A percentile compares a stretch with the other conserved stretches of the same genome.
These are phyloP conservation scores for Xylaria cubensis DNA, from an alignment of 495 filamentous ascomycete genomes.

Conservation along the genomic window DNA sequence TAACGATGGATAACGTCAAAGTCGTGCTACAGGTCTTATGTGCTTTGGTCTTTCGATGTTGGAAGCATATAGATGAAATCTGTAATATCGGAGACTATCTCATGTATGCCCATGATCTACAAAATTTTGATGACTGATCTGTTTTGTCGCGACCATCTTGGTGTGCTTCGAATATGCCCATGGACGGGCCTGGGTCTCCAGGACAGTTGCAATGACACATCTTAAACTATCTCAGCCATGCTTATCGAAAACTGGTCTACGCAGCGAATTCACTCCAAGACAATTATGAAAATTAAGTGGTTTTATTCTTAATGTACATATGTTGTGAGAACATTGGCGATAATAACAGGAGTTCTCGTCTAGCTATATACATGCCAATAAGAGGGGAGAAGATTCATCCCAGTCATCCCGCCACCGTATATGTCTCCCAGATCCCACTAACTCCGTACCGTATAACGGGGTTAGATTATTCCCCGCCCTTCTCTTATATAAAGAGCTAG, in stretches of 20 bases:
- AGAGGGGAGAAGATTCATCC: constrained; percentile 15
- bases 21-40: background rate
- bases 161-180: background rate
- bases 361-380: constrained; percentile 1
- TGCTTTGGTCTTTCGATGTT: background rate
- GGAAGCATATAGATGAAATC: background rate
- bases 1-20: background rate
- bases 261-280: background rate
- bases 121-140: background rate
- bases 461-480: background rate
- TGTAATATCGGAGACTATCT: background rate
- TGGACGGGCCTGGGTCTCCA: background rate
- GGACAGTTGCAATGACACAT: background rate
- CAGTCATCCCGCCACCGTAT: background rate
- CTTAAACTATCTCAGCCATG: background rate
- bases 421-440: background rate
- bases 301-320: constrained; percentile 16
- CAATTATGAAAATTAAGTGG: background rate
- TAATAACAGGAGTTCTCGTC: background rate
- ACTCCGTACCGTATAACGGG: background rate
- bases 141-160: background rate
- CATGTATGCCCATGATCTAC: background rate
- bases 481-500: background rate
- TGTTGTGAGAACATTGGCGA: background rate
- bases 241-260: background rate